A percentile compares a stretch with the other conserved stretches of the same genome.
Conservation (phyloP, 176 grass and related monocot genomes). For the Carex cristatella region DNA sequence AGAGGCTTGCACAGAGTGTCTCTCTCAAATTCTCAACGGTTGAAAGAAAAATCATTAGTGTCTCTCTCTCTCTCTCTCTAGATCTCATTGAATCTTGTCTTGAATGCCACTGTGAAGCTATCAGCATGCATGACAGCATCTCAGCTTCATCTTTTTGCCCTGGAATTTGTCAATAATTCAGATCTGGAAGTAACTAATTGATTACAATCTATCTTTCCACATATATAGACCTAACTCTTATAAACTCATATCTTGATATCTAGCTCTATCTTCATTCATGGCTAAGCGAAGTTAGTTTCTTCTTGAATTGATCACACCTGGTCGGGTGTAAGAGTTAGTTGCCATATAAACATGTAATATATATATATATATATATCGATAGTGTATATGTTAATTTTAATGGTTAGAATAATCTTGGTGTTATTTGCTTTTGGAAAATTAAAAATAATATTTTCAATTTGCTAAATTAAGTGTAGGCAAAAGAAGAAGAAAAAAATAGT, state of each 20-base stretch:
- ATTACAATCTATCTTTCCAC: background rate
- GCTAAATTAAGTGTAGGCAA: background rate
- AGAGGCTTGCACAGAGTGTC: background rate
- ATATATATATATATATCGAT: background rate
- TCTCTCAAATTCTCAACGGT: background rate
- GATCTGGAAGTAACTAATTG: slow-evolving; percentile 2
- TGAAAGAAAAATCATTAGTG: background rate
- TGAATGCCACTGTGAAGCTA: slow-evolving; percentile 22
- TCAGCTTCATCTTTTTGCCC: slow-evolving; percentile 8
- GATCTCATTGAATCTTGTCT: slow-evolving; percentile 2
- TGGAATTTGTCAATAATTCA: slow-evolving; percentile 17
- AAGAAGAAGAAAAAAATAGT: background rate
- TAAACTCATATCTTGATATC: background rate
- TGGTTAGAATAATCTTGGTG: background rate
- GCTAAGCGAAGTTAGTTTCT: background rate
- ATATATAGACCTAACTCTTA: background rate
- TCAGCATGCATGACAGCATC: slow-evolving; percentile 20
- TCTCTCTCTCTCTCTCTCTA: too few species aligned
- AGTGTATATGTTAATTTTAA: background rate
- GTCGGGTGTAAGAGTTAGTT: background rate
- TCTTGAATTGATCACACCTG: background rate
- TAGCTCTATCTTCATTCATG: background rate
- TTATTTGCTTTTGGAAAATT: background rate
- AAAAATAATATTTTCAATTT: background rate
- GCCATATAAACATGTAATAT: background rate